These are phyloP conservation scores for Trifolium repens DNA, from an alignment of 306 rosid species.

Conservation along the genomic window DNA sequence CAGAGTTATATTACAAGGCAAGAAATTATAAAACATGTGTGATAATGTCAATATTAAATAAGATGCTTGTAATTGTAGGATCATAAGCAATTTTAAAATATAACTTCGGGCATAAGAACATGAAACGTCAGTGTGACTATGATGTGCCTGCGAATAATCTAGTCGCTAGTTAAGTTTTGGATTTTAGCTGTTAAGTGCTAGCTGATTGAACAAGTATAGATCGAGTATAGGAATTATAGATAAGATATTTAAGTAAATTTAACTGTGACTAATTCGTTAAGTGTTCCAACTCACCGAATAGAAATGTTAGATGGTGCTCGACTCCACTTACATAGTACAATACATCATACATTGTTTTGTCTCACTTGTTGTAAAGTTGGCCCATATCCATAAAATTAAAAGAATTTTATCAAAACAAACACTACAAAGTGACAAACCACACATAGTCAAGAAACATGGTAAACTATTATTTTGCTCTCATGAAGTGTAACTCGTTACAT, in stretches of 20 bases:
- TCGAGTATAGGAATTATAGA: conserved; percentile 1
- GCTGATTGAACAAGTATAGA: conserved; percentile 7
- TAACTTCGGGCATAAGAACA: conserved; percentile 19
- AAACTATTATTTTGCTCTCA: no score
- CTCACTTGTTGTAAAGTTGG: no score
- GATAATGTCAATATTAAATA: conserved; percentile 26
- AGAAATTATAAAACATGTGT: conserved; percentile 5
- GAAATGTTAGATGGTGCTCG: no score
- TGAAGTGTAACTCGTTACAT: no score
- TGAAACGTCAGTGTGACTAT: conserved; percentile 20
- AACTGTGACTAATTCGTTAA: conserved; percentile 22
- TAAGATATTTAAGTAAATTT: conserved; percentile 14
- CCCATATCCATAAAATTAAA: no score
- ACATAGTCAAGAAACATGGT: no score
- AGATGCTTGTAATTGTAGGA: conserved; percentile 19
- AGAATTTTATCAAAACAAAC: no score
- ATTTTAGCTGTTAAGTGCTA: conserved; percentile 9
- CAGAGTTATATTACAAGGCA: conserved; percentile 31
- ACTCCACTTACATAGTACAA: no score
- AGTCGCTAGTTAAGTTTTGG: background rate
- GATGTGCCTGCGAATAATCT: conserved; percentile 12
- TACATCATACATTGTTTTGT: no score
- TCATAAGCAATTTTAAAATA: conserved; percentile 31
- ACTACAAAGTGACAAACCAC: no score
- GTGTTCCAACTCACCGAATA: background rate